phyloP scores from a whole-genome alignment of 176 grass and related monocot species.

The Avena atlantica region DNA sequence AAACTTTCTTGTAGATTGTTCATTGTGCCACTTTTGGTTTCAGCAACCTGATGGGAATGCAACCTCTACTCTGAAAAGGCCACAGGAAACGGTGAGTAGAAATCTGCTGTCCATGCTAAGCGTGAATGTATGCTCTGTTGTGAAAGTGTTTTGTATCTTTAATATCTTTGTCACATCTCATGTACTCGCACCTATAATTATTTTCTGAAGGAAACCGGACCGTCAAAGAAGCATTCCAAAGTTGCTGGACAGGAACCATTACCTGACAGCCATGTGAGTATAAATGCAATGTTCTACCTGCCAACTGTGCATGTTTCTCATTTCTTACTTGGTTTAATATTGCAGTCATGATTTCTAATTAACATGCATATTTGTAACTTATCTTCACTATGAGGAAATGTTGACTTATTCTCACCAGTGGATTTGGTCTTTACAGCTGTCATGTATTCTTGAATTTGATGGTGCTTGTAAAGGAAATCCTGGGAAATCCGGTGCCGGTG shows the following conservation, averaged over 20 bases:
- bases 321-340: slow-evolving; percentile 16
- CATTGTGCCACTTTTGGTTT: slow-evolving; percentile 32
- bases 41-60: slow-evolving; percentile 81
- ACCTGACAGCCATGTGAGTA: slow-evolving; percentile 60
- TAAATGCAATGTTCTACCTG: slow-evolving; percentile 4
- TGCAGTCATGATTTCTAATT: not conserved
- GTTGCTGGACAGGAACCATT: slow-evolving; percentile 34
- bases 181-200: slow-evolving; percentile 13
- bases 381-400: slow-evolving; percentile 22
- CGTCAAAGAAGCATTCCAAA: slow-evolving; percentile 51
- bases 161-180: not conserved
- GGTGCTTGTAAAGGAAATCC: slow-evolving; percentile 96
- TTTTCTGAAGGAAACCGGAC: slow-evolving; percentile 51
- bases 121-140: not conserved
- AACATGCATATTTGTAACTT: slow-evolving; percentile 23
- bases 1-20: slow-evolving; percentile 1
- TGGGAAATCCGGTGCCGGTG: slow-evolving; percentile 83
- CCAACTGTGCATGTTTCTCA: not conserved
- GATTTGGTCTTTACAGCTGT: slow-evolving; percentile 52
- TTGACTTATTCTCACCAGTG: slow-evolving; percentile 22
- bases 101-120: slow-evolving; percentile 1
- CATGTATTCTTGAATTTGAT: slow-evolving; percentile 91
- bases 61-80: slow-evolving; percentile 54
- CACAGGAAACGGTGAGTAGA: slow-evolving; percentile 56
- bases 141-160: not conserved